Evolutionary conservation across 345 rosid species (phyloP).

Genomic region (Toxicodendron radicans): DNA sequence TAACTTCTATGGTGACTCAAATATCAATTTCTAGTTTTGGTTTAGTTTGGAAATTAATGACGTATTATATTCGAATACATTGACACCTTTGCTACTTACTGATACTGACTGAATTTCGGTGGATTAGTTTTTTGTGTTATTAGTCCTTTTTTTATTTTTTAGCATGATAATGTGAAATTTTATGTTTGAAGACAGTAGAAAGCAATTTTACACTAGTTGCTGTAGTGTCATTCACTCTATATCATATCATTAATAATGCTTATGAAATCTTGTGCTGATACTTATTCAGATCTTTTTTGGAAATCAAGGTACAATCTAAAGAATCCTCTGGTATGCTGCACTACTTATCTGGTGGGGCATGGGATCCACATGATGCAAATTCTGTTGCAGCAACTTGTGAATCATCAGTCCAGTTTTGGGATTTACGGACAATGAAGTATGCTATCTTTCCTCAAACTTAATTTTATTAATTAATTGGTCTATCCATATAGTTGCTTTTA

Average conservation of each 20-base stretch:
- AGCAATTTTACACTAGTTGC: not conserved
- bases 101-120: not conserved
- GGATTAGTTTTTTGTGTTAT: not conserved
- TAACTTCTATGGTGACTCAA: not conserved
- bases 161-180: not conserved
- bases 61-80: not conserved
- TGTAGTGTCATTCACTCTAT: not conserved
- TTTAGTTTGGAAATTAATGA: not conserved
- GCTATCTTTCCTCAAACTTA: constrained; percentile 4
- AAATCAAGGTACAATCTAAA: constrained; percentile 69
- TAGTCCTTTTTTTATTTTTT: too few relatives aligned
- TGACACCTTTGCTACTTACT: not conserved
- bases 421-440: constrained; percentile 80
- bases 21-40: not conserved
- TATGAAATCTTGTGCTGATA: constrained; percentile 26
- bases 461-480: constrained; percentile 1
- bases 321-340: constrained; percentile 85
- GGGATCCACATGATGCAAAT: constrained; percentile 92
- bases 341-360: constrained; percentile 80
- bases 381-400: constrained; percentile 77
- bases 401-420: constrained; percentile 91
- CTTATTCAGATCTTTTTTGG: constrained; percentile 30
- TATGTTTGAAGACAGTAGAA: not conserved
- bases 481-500: not conserved
- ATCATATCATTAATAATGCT: not conserved